Base-by-base conservation (phyloP, 192 early-diverging fungal genomes). In the Backusella psychrophila region DNA sequence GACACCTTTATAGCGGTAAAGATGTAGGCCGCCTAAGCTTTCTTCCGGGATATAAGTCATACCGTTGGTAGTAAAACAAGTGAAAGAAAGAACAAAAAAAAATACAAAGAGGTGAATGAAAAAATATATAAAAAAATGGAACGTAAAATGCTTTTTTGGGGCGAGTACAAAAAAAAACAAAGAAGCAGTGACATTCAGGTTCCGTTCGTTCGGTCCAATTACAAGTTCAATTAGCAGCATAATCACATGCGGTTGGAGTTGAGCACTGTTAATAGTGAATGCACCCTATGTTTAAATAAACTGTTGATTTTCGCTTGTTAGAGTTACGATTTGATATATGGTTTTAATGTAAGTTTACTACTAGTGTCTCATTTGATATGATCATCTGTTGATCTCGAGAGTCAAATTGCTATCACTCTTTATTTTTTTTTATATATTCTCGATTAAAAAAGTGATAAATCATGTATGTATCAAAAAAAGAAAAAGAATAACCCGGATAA, bases 1-100 rank as follows among this genome's bases (percentile, higher is more conserved):
- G 35, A 94, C 86, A 15, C 92, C 87, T 31, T 85, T 84, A 82
- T 96, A 96, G 79, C 87, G 89, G 90, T 96, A 96, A 69, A 89
- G 84, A 76, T 87, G 87, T 80, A 96, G 83, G 85, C 92, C 91
- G 76, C 86, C 83, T 53, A 94, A 88, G 46, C 84, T 87, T 68
- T 87, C 84, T 75, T 93, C 89, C 38, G 88, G 86, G 77, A 94
- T 90, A 81, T 90, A 92, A 74, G 81, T 83, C 82, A 80, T 84
- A 77, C 34, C 72, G 2, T 7, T 78, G 34, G 63, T 66, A 81
- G 23, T 26, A 31, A 23, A 71, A 42, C 6, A 26, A 59, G 17
- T 17, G 23, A 59, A 26, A 59, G 53, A 26, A 59, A 59, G 53
- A 59, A 29, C 44, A 2, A 29, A 33, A 19, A 38, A 71, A 71